These are phyloP conservation scores for Acanthamoeba lenticulata DNA, from an alignment of 208 protist species.

Conservation along the genomic window DNA sequence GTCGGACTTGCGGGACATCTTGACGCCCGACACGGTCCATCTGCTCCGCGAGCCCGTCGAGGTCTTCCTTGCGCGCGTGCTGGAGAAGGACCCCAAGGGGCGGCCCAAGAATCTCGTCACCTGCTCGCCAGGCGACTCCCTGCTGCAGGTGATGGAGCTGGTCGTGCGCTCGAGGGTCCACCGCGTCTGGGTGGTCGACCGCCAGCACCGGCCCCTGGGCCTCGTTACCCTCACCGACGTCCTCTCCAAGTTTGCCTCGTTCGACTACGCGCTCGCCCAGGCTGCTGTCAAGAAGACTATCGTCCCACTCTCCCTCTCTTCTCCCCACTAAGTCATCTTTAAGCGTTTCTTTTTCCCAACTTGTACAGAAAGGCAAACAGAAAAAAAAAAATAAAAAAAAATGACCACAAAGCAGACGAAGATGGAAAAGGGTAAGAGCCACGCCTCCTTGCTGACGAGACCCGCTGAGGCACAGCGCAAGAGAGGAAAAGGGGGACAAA, in stretches of 20 bases:
- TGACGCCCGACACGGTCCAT: constrained; percentile 8
- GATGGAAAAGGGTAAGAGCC: background rate
- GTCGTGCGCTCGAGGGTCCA: background rate
- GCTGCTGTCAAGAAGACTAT: background rate
- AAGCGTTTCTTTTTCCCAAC: background rate
- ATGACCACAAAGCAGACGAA: too few relatives aligned
- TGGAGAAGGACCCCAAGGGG: background rate
- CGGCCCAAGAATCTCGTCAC: background rate
- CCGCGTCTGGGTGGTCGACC: constrained; percentile 52
- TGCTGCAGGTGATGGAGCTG: constrained; percentile 46
- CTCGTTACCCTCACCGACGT: constrained; percentile 44
- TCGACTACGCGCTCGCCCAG: background rate
- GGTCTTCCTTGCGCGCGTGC: background rate
- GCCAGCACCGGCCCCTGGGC: background rate
- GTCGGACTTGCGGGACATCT: constrained; percentile 8
- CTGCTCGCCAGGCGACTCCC: background rate
- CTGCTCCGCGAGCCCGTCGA: constrained; percentile 31
- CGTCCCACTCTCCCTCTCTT: constrained; percentile 33
- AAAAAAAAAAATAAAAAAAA: too few relatives aligned
- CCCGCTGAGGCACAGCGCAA: too few relatives aligned
- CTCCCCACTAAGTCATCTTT: background rate
- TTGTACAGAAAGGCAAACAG: too few relatives aligned
- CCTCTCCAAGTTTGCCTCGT: constrained; percentile 35
- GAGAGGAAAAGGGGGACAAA: too few relatives aligned
- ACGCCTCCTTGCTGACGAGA: too few relatives aligned